Percentiles rank a stretch among this genome's conserved stretches.
Evolutionary conservation across 805 yeast species (phyloP).

Genomic region (Nakazawaea holstii): DNA sequence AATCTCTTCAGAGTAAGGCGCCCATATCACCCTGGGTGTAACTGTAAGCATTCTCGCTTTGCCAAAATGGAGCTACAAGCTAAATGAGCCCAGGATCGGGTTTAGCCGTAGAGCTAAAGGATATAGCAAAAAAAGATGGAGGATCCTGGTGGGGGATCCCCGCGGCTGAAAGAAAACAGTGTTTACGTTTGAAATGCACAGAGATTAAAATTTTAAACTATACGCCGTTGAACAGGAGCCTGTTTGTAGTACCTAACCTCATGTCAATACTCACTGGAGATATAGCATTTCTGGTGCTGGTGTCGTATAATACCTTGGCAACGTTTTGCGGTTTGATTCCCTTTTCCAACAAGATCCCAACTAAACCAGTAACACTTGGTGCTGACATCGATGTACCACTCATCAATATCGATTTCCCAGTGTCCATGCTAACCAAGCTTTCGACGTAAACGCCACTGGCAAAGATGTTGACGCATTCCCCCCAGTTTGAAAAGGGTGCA

Average conservation of each 20-base stretch:
- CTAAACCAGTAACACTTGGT: slow-evolving; percentile 67
- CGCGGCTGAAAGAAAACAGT: background rate
- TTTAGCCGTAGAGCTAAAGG: too few relatives aligned
- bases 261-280: slow-evolving; percentile 37
- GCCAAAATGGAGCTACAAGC: too few relatives aligned
- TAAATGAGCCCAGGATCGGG: too few relatives aligned
- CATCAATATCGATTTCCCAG: slow-evolving; percentile 27
- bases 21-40: too few relatives aligned
- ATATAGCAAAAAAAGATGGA: background rate
- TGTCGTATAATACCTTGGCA: slow-evolving; percentile 33
- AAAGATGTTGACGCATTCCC: slow-evolving; percentile 81
- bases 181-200: background rate
- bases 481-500: slow-evolving; percentile 88
- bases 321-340: slow-evolving; percentile 43
- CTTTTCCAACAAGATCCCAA: slow-evolving; percentile 46
- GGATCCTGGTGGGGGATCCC: background rate
- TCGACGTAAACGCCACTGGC: slow-evolving; percentile 74
- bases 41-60: too few relatives aligned
- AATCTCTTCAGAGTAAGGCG: too few relatives aligned
- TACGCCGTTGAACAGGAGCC: slow-evolving; percentile 26
- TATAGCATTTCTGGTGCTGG: slow-evolving; percentile 44
- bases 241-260: slow-evolving; percentile 56
- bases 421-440: slow-evolving; percentile 39
- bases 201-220: background rate
- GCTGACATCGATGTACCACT: slow-evolving; percentile 85